Percentiles rank a stretch among this genome's conserved stretches.
Conservation (phyloP, 495 filamentous ascomycete genomes). For the Pyrenula aspistea region DNA sequence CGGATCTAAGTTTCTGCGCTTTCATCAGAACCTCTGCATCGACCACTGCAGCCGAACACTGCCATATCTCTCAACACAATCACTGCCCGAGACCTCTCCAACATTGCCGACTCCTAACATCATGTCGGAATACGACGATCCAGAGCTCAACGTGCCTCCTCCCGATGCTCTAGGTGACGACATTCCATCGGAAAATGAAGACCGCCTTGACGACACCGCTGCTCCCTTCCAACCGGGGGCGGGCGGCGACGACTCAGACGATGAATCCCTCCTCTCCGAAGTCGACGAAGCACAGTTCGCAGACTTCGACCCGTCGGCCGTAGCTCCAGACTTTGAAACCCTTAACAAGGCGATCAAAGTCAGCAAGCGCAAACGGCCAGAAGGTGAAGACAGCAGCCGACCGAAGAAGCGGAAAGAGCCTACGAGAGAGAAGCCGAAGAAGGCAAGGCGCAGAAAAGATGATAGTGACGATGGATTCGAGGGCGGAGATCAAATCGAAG, state of each 20-base stretch:
- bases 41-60: too few relatives aligned
- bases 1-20: too few relatives aligned
- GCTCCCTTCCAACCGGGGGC: slow-evolving; percentile 3
- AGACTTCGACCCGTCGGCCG: slow-evolving; percentile 70
- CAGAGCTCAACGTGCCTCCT: slow-evolving; percentile 7
- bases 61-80: too few relatives aligned
- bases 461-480: slow-evolving; percentile 40
- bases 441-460: slow-evolving; percentile 35
- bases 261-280: slow-evolving; percentile 82
- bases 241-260: slow-evolving; percentile 49
- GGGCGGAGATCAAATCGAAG: slow-evolving; percentile 44
- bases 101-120: neutral
- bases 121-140: slow-evolving; percentile 20
- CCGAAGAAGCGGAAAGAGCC: slow-evolving; percentile 65
- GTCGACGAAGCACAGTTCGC: slow-evolving; percentile 92
- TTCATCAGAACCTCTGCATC: too few relatives aligned
- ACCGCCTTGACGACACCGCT: slow-evolving; percentile 4
- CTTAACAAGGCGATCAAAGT: slow-evolving; percentile 56
- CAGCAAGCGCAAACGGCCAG: slow-evolving; percentile 73
- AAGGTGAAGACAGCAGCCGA: slow-evolving; percentile 36
- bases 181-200: neutral
- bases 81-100: too few relatives aligned
- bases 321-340: slow-evolving; percentile 82
- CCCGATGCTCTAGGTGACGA: slow-evolving; percentile 1
- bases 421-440: slow-evolving; percentile 55